Conservation (phyloP, 2,329 filamentous ascomycete genomes). For the Fusarium sp. region DNA sequence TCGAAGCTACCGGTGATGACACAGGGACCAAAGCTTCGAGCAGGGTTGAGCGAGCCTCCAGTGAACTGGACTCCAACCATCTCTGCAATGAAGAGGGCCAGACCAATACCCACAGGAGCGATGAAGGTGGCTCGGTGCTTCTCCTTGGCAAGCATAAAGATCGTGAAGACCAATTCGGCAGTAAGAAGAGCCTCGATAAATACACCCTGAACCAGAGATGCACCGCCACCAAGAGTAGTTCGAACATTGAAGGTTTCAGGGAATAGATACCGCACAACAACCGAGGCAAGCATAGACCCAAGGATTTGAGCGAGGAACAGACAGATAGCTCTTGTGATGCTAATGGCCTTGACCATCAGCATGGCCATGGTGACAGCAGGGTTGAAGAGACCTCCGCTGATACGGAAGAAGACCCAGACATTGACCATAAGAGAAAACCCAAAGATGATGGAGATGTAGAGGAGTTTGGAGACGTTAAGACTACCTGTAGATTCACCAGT, state of each 20-base stretch:
- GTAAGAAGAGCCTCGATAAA: constrained; percentile 63
- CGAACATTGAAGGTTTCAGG: constrained; percentile 57
- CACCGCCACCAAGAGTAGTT: constrained; percentile 55
- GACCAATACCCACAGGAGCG: constrained; percentile 60
- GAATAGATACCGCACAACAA: constrained; percentile 57
- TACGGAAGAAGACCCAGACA: constrained; percentile 61
- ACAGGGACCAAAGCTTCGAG: constrained; percentile 59
- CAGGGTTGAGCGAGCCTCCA: constrained; percentile 61
- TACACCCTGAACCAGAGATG: constrained; percentile 58
- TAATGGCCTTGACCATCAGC: constrained; percentile 61
- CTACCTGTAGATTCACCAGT: constrained; percentile 57
- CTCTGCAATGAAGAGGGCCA: constrained; percentile 59
- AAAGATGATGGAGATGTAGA: constrained; percentile 57
- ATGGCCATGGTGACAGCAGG: constrained; percentile 62
- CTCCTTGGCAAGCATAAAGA: constrained; percentile 65
- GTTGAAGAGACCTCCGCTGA: constrained; percentile 55
- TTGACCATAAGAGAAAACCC: constrained; percentile 60
- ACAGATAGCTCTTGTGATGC: constrained; percentile 57
- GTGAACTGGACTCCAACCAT: constrained; percentile 61
- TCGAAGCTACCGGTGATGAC: constrained; percentile 57
- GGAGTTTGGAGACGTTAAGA: constrained; percentile 56
- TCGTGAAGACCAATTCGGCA: constrained; percentile 60
- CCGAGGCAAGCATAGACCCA: constrained; percentile 58
- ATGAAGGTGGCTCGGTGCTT: constrained; percentile 62
- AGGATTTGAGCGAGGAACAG: constrained; percentile 64